Conservation (phyloP, 768 basidiomycete genomes). For the Phanerochaete sordida region DNA sequence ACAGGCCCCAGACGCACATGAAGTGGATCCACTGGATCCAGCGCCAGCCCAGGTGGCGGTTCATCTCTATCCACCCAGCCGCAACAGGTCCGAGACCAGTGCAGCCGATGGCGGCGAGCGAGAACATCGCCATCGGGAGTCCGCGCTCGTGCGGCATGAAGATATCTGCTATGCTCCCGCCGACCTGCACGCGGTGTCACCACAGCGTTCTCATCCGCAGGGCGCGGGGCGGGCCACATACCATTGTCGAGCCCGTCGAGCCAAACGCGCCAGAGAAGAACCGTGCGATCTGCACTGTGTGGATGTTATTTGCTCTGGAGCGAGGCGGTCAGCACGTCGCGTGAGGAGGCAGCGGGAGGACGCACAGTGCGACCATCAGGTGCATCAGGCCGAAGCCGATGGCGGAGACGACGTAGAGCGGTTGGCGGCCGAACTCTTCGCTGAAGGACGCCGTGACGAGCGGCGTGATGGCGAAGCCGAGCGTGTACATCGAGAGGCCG, state of each 20-base stretch:
- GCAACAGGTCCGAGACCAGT: constrained; percentile 62
- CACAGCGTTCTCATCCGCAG: neutral
- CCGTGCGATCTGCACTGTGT: constrained; percentile 63
- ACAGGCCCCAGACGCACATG: constrained; percentile 37
- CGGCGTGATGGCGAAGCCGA: constrained; percentile 62
- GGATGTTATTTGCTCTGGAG: constrained; percentile 41
- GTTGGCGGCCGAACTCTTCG: constrained; percentile 68
- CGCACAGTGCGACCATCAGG: constrained; percentile 40
- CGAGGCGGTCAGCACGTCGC: neutral
- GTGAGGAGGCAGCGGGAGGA: neutral
- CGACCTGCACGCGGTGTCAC: constrained; percentile 28
- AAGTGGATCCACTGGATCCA: constrained; percentile 85
- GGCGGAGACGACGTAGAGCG: constrained; percentile 50
- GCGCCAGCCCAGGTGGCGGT: constrained; percentile 58
- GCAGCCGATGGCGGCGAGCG: constrained; percentile 54
- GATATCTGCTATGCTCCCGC: constrained; percentile 71
- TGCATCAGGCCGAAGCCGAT: constrained; percentile 50
- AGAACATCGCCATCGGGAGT: constrained; percentile 74
- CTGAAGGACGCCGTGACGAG: constrained; percentile 67
- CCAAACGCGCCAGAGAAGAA: constrained; percentile 64
- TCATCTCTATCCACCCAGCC: constrained; percentile 66
- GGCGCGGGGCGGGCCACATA: neutral
- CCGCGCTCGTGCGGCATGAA: constrained; percentile 71
- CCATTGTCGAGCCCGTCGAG: constrained; percentile 69
- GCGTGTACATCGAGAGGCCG: constrained; percentile 44